Conservation (phyloP, 1,284 basidiomycete species). For the Ceratobasidium sp. region DNA sequence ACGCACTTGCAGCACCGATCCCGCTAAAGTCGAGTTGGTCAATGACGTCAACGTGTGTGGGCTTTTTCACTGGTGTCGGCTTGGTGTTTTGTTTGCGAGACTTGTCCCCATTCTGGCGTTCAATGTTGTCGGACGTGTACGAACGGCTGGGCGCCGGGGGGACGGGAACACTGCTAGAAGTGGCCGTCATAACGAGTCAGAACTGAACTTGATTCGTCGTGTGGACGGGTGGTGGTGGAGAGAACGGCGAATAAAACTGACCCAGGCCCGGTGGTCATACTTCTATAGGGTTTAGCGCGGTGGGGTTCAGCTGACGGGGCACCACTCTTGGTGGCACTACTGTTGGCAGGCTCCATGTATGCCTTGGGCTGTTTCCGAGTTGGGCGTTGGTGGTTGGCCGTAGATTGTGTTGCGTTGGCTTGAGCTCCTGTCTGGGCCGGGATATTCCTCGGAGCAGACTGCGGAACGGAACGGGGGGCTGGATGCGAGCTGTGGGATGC, state of each 20-base stretch:
- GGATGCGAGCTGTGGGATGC: neutral
- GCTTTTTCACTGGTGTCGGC: conserved; percentile 72
- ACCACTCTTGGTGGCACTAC: neutral
- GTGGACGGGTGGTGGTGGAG: conserved; percentile 4
- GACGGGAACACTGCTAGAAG: conserved; percentile 1
- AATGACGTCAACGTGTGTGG: conserved; percentile 75
- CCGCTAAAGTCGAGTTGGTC: conserved; percentile 74
- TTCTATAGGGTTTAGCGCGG: conserved; percentile 28
- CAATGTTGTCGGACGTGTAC: conserved; percentile 29
- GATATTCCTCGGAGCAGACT: neutral
- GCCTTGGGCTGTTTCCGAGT: conserved; percentile 25
- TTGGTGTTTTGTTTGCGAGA: conserved; percentile 59
- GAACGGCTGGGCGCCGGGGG: conserved; percentile 26
- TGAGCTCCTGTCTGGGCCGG: neutral
- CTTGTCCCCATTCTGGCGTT: conserved; percentile 57
- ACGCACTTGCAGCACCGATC: conserved; percentile 78
- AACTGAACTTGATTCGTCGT: conserved; percentile 5
- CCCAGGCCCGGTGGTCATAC: conserved; percentile 25
- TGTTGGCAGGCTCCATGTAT: conserved; percentile 14
- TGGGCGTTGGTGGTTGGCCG: neutral
- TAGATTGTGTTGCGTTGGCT: neutral
- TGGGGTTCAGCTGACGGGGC: conserved; percentile 8
- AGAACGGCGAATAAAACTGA: neutral
- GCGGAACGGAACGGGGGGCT: conserved; percentile 1
- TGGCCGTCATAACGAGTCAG: neutral